Percentiles rank a stretch among this genome's conserved stretches.
Conservation (phyloP, 805 yeast species). For the Ascoidea rubescens region DNA sequence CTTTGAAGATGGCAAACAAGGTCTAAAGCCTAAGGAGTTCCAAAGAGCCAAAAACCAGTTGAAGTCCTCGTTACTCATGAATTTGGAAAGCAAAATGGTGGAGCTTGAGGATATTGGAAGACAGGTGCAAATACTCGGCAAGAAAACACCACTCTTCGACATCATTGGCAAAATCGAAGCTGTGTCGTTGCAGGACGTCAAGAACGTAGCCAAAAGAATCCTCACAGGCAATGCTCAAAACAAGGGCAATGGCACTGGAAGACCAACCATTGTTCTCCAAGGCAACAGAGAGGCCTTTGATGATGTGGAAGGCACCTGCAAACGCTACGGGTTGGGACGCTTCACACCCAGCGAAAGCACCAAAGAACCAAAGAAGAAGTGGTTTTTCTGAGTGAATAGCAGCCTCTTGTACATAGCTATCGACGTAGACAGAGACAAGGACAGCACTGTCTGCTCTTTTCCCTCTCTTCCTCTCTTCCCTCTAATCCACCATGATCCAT, state of each 20-base stretch:
- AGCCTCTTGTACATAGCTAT: no score
- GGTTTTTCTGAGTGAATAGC: no score
- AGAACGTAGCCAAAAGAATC: slow-evolving; percentile 59
- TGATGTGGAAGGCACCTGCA: slow-evolving; percentile 54
- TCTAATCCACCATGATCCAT: no score
- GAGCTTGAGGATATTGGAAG: slow-evolving; percentile 92
- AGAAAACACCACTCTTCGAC: slow-evolving; percentile 59
- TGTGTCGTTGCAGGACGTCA: slow-evolving; percentile 55
- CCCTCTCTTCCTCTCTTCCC: no score
- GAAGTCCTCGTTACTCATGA: slow-evolving; percentile 79
- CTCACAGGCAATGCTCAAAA: slow-evolving; percentile 48
- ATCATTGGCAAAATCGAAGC: slow-evolving; percentile 68
- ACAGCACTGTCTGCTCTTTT: no score
- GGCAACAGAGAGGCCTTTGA: slow-evolving; percentile 82
- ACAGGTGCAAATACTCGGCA: slow-evolving; percentile 78
- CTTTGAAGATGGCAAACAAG: slow-evolving; percentile 42
- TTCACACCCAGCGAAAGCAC: not conserved
- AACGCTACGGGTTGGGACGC: slow-evolving; percentile 59
- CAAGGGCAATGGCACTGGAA: slow-evolving; percentile 36
- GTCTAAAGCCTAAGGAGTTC: slow-evolving; percentile 52
- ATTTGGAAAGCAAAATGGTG: slow-evolving; percentile 85
- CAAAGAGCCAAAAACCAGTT: slow-evolving; percentile 86
- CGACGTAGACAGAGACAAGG: no score
- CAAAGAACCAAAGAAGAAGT: not conserved
- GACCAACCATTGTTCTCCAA: slow-evolving; percentile 81